Evolutionary conservation across 768 basidiomycete genomes (phyloP).

Genomic region (Trametes meyenii): DNA sequence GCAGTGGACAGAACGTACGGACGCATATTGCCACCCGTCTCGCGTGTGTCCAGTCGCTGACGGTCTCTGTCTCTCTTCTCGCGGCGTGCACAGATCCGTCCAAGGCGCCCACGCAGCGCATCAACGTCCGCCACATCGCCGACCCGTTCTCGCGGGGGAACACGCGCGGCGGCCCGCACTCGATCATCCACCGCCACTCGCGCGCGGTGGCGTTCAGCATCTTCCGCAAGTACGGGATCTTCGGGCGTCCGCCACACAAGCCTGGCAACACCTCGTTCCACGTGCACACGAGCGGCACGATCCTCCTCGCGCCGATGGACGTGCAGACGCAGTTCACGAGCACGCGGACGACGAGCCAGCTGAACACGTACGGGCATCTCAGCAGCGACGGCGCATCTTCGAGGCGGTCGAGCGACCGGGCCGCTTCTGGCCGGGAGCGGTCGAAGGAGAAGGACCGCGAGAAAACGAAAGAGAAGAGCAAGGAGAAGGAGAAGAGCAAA

Average conservation of each 20-base stretch:
- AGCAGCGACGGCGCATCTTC: slow-evolving; percentile 40
- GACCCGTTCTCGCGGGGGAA: slow-evolving; percentile 49
- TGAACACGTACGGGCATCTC: slow-evolving; percentile 68
- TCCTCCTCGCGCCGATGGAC: slow-evolving; percentile 70
- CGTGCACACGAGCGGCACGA: slow-evolving; percentile 36
- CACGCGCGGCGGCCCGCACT: slow-evolving; percentile 55
- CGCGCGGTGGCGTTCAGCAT: slow-evolving; percentile 80
- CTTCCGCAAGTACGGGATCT: slow-evolving; percentile 58
- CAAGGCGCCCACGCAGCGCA: slow-evolving; percentile 68
- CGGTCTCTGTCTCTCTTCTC: neutral
- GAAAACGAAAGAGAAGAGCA: slow-evolving; percentile 35
- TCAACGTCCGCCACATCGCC: slow-evolving; percentile 59
- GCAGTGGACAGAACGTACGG: slow-evolving; percentile 37
- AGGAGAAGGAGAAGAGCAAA: slow-evolving; percentile 29
- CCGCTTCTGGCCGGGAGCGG: slow-evolving; percentile 30
- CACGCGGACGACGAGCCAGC: slow-evolving; percentile 69
- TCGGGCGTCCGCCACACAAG: slow-evolving; percentile 23
- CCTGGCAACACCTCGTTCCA: slow-evolving; percentile 23
- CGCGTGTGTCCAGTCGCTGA: neutral
- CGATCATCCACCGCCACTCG: slow-evolving; percentile 82
- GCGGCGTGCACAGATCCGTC: slow-evolving; percentile 40
- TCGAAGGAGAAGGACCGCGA: slow-evolving; percentile 32
- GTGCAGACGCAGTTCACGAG: slow-evolving; percentile 83
- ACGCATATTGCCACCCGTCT: slow-evolving; percentile 7
- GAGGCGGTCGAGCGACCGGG: slow-evolving; percentile 10